A percentile compares a stretch with the other conserved stretches of the same genome.
phyloP scores from a whole-genome alignment of 2,329 filamentous ascomycete species.

The Claviceps quebecensis region DNA sequence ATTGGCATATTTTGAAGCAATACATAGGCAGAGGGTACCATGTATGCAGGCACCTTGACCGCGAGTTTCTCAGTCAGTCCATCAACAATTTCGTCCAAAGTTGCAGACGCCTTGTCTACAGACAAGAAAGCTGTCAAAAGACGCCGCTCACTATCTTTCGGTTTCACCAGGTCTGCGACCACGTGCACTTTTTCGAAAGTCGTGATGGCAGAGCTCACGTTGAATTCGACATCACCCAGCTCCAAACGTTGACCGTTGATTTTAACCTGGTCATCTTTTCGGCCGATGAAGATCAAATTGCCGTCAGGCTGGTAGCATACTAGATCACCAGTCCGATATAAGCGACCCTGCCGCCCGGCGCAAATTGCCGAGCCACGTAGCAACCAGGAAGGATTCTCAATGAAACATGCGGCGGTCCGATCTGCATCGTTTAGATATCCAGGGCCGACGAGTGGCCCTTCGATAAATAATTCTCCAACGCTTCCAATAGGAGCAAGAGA shows the following conservation, averaged over 20 bases:
- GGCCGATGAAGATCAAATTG: slow-evolving; percentile 23
- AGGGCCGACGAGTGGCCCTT: slow-evolving; percentile 12
- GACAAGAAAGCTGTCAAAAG: not conserved
- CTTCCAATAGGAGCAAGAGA: slow-evolving; percentile 8
- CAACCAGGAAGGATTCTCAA: slow-evolving; percentile 14
- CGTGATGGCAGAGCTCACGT: not conserved
- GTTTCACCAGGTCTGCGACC: not conserved
- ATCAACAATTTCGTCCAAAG: not conserved
- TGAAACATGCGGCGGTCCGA: slow-evolving; percentile 10
- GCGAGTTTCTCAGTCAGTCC: slow-evolving; percentile 1
- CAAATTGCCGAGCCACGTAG: slow-evolving; percentile 11
- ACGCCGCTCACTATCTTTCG: not conserved
- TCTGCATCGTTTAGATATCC: slow-evolving; percentile 12
- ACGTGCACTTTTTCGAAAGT: not conserved
- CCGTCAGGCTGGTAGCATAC: slow-evolving; percentile 18
- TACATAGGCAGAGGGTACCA: slow-evolving; percentile 8
- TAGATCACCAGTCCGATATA: slow-evolving; percentile 14
- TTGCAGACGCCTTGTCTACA: not conserved
- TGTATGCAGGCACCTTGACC: slow-evolving; percentile 4
- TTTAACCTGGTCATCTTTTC: slow-evolving; percentile 41
- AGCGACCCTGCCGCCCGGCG: slow-evolving; percentile 7
- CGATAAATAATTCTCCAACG: slow-evolving; percentile 15
- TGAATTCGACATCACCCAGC: slow-evolving; percentile 5
- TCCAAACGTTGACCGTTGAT: slow-evolving; percentile 27
- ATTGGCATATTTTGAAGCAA: slow-evolving; percentile 6